These are phyloP conservation scores for Yamadazyma trypodendri DNA, from an alignment of 1,139 yeast genomes.

Conservation along the genomic window DNA sequence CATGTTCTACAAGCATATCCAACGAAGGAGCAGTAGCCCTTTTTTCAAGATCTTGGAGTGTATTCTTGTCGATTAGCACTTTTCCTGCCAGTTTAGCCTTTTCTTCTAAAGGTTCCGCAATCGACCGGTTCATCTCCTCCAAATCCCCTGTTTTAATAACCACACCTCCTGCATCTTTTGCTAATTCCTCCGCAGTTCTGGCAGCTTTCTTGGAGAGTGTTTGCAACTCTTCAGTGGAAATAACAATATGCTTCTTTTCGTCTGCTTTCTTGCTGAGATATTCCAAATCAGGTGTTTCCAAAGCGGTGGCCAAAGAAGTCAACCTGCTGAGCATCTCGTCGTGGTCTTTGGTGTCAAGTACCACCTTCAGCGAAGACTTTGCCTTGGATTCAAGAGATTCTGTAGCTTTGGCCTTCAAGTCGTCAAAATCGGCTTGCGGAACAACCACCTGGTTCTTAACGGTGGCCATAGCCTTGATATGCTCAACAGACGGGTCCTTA, in stretches of 20 bases:
- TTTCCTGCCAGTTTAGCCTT: conserved; percentile 19
- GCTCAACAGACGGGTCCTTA: conserved; percentile 25
- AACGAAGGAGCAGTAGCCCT: conserved; percentile 19
- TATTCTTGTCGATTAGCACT: conserved; percentile 16
- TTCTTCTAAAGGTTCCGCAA: conserved; percentile 20
- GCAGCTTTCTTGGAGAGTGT: conserved; percentile 6
- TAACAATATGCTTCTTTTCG: conserved; percentile 1
- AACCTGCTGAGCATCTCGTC: not conserved
- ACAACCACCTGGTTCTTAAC: conserved; percentile 17
- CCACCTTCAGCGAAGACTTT: conserved; percentile 9
- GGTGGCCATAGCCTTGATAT: conserved; percentile 25
- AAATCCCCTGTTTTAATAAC: conserved; percentile 10
- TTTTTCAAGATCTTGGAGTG: conserved; percentile 12
- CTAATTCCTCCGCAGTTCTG: conserved; percentile 17
- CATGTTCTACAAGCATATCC: conserved; percentile 23
- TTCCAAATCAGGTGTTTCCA: conserved; percentile 19
- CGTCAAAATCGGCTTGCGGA: conserved; percentile 9
- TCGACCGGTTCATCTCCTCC: conserved; percentile 10
- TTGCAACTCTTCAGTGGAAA: conserved; percentile 9
- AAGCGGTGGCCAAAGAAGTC: not conserved
- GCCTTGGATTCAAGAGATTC: conserved; percentile 22
- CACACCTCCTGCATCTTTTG: conserved; percentile 23
- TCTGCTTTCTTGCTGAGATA: conserved; percentile 10
- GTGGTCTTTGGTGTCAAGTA: conserved; percentile 9
- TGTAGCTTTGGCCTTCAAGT: conserved; percentile 9